A percentile compares a stretch with the other conserved stretches of the same genome.
phyloP scores from a whole-genome alignment of 306 rosid species.

The Citrullus amarus region DNA sequence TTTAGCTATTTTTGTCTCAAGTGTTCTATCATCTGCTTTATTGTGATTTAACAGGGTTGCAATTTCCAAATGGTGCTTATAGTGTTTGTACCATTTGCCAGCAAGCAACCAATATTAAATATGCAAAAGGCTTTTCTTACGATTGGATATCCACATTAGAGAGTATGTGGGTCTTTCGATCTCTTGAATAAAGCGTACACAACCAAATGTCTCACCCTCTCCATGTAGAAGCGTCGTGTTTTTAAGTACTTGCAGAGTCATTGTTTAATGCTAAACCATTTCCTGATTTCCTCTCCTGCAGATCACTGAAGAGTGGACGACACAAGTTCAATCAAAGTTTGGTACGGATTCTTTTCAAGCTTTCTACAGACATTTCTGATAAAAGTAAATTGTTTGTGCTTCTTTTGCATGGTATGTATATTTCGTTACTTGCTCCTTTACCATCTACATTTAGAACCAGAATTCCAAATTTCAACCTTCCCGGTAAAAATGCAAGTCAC shows the following conservation, averaged over 20 bases:
- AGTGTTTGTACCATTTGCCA: slow-evolving; percentile 41
- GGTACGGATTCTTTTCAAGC: slow-evolving; percentile 27
- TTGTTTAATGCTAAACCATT: not conserved
- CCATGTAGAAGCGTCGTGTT: not conserved
- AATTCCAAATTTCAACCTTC: too few relatives aligned
- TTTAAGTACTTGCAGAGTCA: not conserved
- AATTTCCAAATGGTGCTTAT: slow-evolving; percentile 42
- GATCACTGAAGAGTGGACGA: slow-evolving; percentile 83
- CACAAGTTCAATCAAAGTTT: slow-evolving; percentile 62
- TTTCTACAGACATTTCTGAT: not conserved
- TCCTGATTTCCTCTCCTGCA: slow-evolving; percentile 18
- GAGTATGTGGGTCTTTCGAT: slow-evolving; percentile 15
- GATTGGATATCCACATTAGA: slow-evolving; percentile 8
- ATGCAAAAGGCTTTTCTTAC: slow-evolving; percentile 14
- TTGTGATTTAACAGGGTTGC: slow-evolving; percentile 24
- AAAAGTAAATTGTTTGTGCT: not conserved
- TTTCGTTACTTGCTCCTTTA: not conserved
- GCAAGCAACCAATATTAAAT: slow-evolving; percentile 46
- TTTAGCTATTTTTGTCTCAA: not conserved
- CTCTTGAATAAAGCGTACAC: not conserved
- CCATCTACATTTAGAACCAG: too few relatives aligned
- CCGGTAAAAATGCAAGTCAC: too few relatives aligned
- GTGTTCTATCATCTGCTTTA: not conserved
- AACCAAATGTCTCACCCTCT: not conserved
- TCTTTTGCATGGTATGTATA: not conserved